These are phyloP conservation scores for Claviceps maximensis DNA, from an alignment of 2,329 filamentous ascomycete species.

Conservation along the genomic window DNA sequence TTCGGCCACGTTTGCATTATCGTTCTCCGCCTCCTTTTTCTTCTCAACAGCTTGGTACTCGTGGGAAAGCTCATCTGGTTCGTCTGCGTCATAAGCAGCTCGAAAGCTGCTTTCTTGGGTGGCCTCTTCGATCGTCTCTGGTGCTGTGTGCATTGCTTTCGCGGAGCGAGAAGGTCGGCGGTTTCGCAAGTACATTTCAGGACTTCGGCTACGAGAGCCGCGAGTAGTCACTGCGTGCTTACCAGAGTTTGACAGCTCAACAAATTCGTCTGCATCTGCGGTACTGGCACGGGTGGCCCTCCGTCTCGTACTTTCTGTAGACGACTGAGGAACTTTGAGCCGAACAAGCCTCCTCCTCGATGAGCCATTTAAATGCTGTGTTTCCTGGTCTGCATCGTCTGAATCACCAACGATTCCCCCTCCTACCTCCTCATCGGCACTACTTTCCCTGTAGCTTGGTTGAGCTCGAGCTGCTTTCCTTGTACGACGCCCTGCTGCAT, in stretches of 20 bases:
- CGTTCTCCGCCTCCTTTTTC: constrained; percentile 14
- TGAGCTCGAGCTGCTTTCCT: constrained; percentile 32
- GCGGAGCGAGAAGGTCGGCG: constrained; percentile 33
- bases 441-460: constrained; percentile 35
- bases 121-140: constrained; percentile 37
- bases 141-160: constrained; percentile 37
- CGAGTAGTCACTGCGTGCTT: constrained; percentile 37
- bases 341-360: constrained; percentile 29
- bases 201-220: constrained; percentile 41
- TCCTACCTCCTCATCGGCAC: constrained; percentile 26
- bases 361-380: constrained; percentile 16
- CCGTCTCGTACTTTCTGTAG: constrained; percentile 21
- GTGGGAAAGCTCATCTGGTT: constrained; percentile 24
- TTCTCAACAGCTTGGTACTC: constrained; percentile 16
- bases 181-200: constrained; percentile 32
- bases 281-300: constrained; percentile 40
- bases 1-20: constrained; percentile 18
- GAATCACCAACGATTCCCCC: constrained; percentile 18
- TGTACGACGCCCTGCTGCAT: constrained; percentile 34
- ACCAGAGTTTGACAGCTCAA: constrained; percentile 49
- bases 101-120: constrained; percentile 36
- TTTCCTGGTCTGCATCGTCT: constrained; percentile 10
- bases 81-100: constrained; percentile 19
- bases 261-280: constrained; percentile 39
- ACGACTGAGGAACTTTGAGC: constrained; percentile 25